These are phyloP conservation scores for Aureobasidium subglaciale DNA, from an alignment of 2,329 filamentous ascomycete genomes.

Conservation along the genomic window DNA sequence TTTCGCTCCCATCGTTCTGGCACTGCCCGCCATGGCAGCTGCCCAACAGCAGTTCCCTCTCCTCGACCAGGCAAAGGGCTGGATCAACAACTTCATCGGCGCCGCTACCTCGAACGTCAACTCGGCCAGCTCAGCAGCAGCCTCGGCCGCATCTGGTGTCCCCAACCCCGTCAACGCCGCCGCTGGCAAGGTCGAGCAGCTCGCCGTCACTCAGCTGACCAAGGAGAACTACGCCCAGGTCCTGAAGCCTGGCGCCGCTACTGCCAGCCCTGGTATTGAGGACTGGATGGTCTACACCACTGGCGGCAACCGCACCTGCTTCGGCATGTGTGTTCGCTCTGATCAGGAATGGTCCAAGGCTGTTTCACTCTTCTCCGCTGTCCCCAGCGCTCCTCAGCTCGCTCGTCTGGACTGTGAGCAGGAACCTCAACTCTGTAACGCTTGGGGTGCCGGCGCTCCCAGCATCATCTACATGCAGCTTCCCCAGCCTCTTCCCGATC, in stretches of 20 bases:
- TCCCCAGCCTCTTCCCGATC: constrained; percentile 53
- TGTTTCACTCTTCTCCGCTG: constrained; percentile 48
- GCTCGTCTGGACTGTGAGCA: constrained; percentile 67
- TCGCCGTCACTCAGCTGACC: constrained; percentile 52
- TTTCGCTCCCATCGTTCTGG: constrained; percentile 45
- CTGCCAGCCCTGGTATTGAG: constrained; percentile 53
- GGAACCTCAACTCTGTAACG: constrained; percentile 67
- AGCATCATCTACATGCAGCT: constrained; percentile 59
- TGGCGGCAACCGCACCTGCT: constrained; percentile 73
- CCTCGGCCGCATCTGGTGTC: constrained; percentile 34
- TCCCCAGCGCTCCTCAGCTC: constrained; percentile 58
- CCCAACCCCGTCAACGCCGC: constrained; percentile 42
- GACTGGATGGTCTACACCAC: constrained; percentile 72
- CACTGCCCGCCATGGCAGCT: constrained; percentile 43
- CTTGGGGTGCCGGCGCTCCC: constrained; percentile 60
- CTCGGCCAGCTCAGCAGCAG: constrained; percentile 24
- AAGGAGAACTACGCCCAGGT: constrained; percentile 65
- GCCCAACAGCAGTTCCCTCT: constrained; percentile 55
- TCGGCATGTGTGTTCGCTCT: constrained; percentile 57
- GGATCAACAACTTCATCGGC: constrained; percentile 48
- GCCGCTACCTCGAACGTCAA: constrained; percentile 48
- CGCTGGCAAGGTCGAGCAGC: constrained; percentile 40
- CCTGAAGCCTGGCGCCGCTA: constrained; percentile 55
- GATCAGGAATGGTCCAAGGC: constrained; percentile 54
- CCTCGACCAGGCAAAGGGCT: constrained; percentile 53